Conservation (phyloP, 768 basidiomycete genomes). For the Agaricus sinodeliciosus region DNA sequence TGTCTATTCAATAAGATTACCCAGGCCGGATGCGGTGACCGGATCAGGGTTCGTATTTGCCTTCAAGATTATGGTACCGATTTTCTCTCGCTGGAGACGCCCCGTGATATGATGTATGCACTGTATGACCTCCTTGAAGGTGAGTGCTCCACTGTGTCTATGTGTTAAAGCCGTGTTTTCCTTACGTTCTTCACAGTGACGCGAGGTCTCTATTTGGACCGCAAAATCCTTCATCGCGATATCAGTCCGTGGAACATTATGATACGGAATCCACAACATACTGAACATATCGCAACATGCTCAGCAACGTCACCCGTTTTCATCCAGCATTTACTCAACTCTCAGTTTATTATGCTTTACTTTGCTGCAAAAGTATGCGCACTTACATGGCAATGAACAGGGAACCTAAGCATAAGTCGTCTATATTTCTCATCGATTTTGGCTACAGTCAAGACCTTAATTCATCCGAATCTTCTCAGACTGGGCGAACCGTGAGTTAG, state of each 20-base stretch:
- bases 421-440: conserved; percentile 8
- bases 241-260: conserved; percentile 6
- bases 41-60: not conserved
- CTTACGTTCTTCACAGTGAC: not conserved
- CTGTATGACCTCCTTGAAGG: conserved; percentile 12
- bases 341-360: not conserved
- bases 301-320: not conserved
- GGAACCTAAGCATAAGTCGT: not conserved
- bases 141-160: not conserved
- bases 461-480: not conserved
- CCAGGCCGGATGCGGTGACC: not conserved
- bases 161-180: too few relatives aligned
- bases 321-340: conserved; percentile 3
- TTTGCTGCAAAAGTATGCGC: too few relatives aligned
- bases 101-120: not conserved
- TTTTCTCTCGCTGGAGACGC: not conserved
- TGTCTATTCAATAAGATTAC: not conserved
- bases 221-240: conserved; percentile 6
- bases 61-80: not conserved
- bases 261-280: not conserved
- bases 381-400: not conserved
- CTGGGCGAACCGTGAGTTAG: conserved; percentile 1
- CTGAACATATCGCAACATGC: not conserved
- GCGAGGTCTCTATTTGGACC: conserved; percentile 6
- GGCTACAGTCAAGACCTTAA: not conserved